Percentiles rank a stretch among this genome's conserved stretches.
Conservation (phyloP, 345 rosid species). For the Pugionium dolabratum region DNA sequence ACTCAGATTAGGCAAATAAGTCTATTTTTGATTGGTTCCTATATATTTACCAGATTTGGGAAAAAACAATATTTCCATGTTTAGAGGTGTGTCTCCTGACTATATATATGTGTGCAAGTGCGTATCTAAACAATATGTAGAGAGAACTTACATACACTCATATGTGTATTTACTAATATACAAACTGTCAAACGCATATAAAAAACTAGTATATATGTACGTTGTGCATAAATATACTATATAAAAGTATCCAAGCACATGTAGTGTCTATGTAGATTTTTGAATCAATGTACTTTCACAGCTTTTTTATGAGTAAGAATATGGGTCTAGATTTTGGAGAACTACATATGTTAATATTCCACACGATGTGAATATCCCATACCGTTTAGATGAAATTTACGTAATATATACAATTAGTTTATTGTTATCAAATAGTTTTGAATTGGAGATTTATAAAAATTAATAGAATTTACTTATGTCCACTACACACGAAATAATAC, state of each 20-base stretch:
- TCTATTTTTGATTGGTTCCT: conserved; percentile 21
- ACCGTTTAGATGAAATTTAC: no score
- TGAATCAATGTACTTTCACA: not conserved
- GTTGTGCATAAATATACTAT: not conserved
- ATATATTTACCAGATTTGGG: conserved; percentile 22
- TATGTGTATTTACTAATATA: not conserved
- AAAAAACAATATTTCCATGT: conserved; percentile 21
- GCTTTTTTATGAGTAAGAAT: not conserved
- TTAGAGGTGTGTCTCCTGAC: conserved; percentile 10
- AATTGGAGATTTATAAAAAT: no score
- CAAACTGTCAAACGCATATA: not conserved
- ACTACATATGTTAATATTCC: no score
- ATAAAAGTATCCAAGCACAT: conserved; percentile 17
- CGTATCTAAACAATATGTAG: conserved; percentile 1
- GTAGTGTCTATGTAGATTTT: conserved; percentile 8
- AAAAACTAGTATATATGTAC: not conserved
- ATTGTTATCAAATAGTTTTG: no score
- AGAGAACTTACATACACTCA: not conserved
- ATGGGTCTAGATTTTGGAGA: not conserved
- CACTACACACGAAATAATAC: no score
- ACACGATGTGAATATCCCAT: no score
- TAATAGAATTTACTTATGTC: no score
- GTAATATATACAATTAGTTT: no score
- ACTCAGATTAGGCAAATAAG: conserved; percentile 30
- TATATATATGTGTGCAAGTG: conserved; percentile 9